These are phyloP conservation scores for Neohortaea acidophila DNA, from an alignment of 495 filamentous ascomycete species.

Conservation along the genomic window DNA sequence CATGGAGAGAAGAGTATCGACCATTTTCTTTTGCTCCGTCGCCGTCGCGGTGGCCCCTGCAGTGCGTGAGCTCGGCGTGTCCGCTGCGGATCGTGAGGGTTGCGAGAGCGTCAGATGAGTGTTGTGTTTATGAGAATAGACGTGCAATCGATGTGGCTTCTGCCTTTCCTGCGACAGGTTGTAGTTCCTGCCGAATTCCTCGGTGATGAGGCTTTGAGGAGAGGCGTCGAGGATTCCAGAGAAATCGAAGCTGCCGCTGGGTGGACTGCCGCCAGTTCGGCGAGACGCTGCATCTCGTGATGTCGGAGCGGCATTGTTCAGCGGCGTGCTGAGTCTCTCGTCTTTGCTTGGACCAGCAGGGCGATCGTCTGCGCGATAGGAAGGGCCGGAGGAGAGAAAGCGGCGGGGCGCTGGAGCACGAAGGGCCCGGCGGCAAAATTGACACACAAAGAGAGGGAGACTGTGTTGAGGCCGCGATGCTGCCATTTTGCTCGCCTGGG, in stretches of 20 bases:
- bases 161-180: not conserved
- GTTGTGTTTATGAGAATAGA: slow-evolving; percentile 81
- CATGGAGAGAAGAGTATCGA: slow-evolving; percentile 53
- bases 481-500: too few relatives aligned
- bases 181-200: slow-evolving; percentile 1
- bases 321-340: too few relatives aligned
- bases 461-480: too few relatives aligned
- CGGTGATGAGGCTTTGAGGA: not conserved
- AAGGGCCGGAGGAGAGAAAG: too few relatives aligned
- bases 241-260: not conserved
- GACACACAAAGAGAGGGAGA: too few relatives aligned
- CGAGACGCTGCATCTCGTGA: too few relatives aligned
- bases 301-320: too few relatives aligned
- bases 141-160: slow-evolving; percentile 67
- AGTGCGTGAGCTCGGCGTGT: slow-evolving; percentile 2
- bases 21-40: slow-evolving; percentile 14
- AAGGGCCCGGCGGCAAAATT: too few relatives aligned
- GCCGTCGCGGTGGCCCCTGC: slow-evolving; percentile 1
- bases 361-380: too few relatives aligned
- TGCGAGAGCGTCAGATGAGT: slow-evolving; percentile 75
- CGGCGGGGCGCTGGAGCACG: too few relatives aligned
- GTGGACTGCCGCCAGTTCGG: not conserved
- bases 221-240: not conserved
- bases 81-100: slow-evolving; percentile 42
- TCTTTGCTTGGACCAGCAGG: too few relatives aligned